These are phyloP conservation scores for Pascua sp. DNA, from an alignment of 1,284 basidiomycete species.

Conservation along the genomic window DNA sequence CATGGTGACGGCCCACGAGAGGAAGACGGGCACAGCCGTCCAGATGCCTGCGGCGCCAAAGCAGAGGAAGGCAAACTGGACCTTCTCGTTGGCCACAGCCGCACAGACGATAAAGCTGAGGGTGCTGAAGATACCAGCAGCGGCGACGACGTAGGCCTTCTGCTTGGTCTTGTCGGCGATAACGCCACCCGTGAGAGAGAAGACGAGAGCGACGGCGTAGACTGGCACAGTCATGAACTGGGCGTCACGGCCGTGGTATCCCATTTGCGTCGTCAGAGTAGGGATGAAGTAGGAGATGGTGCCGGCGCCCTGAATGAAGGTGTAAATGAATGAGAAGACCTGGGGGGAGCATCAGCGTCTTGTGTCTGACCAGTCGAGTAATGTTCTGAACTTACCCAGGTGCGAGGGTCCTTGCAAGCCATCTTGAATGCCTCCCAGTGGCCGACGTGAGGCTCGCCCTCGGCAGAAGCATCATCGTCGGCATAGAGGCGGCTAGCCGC, in stretches of 20 bases:
- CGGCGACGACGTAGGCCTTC: slow-evolving; percentile 18
- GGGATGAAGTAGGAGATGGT: slow-evolving; percentile 39
- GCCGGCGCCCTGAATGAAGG: slow-evolving; percentile 19
- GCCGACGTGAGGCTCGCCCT: slow-evolving; percentile 13
- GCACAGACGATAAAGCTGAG: slow-evolving; percentile 6
- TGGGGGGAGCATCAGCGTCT: too few relatives aligned
- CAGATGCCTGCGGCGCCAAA: slow-evolving; percentile 24
- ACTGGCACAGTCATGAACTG: slow-evolving; percentile 35
- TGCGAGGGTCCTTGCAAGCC: slow-evolving; percentile 30
- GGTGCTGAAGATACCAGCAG: slow-evolving; percentile 9
- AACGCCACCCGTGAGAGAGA: slow-evolving; percentile 17
- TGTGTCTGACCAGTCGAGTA: too few relatives aligned
- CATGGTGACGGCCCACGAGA: slow-evolving; percentile 21
- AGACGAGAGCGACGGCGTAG: slow-evolving; percentile 20
- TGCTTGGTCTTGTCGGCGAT: slow-evolving; percentile 20
- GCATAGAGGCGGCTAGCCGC: slow-evolving; percentile 8
- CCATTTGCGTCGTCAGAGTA: slow-evolving; percentile 25
- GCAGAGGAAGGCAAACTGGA: slow-evolving; percentile 24
- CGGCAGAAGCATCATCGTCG: slow-evolving; percentile 7
- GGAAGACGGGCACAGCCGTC: slow-evolving; percentile 21
- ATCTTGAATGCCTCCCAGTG: slow-evolving; percentile 22
- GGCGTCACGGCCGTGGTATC: slow-evolving; percentile 26
- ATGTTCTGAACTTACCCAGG: slow-evolving; percentile 12
- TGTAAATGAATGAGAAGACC: slow-evolving; percentile 16
- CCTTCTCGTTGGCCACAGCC: slow-evolving; percentile 7